Evolutionary conservation across 164 flowering plant species (phyloP), one percentile per base, ranked within the genome.

Genomic region (Paratinospora sagittata): DNA sequence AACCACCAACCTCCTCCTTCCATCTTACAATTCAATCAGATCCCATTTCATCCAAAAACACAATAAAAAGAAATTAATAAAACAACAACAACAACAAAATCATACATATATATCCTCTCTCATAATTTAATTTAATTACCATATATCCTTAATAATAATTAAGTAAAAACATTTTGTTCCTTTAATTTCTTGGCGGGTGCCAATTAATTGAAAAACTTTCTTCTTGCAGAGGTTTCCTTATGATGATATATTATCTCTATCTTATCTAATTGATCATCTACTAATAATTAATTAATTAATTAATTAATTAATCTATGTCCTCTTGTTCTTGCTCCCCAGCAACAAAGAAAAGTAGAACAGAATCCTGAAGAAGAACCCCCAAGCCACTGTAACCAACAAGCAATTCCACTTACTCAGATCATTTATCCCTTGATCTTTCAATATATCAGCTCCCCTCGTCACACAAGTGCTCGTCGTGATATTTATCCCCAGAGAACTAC

Each of bases 281-380:
- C n/a, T n/a, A n/a, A n/a, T n/a, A n/a, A n/a, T n/a, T n/a, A n/a
- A 30, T 2, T 30, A 30, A 30, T 30, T 4, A 30, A 12, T 23
- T 58, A n/a, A n/a, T 21, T 21, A 13, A 5, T 23, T 13, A n/a
- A 64, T 13, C 71, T 71, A 90, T 27, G 73, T 81, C 61, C 97
- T 83, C 81, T 87, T 91, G 80, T 91, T 91, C 80, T 86, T 91
- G 81, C 92, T 87, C 2, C 97, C 93, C 19, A 82, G 1, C 82
- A 85, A 64, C 81, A 92, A 67, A 3, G 89, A 41, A n/a, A 90
- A 76, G 72, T 90, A 92, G 65, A 92, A 92, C 55, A 92, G 76
- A 71, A 86, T 23, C 71, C 94, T 86, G 41, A 91, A 89, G 72
- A 88, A 84, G 58, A 92, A 88, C 0, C 97, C 97, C 90, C 88